Percentiles rank a stretch among this genome's conserved stretches.
phyloP scores from a whole-genome alignment of 179 eudicot genomes.

The Corrigiola litoralis region DNA sequence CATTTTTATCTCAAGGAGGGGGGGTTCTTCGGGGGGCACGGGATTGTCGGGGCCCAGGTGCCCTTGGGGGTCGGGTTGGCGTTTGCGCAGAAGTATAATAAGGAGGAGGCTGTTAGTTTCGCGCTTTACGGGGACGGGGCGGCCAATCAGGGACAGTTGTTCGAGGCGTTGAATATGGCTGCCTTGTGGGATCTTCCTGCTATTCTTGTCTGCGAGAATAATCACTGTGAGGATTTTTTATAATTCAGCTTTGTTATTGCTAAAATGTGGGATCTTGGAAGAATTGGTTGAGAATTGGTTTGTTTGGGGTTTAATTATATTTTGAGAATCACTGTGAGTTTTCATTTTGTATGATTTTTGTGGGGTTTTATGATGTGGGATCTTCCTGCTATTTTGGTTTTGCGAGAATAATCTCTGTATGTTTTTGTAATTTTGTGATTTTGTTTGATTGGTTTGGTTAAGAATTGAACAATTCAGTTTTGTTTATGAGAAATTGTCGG shows the following conservation, averaged over 20 bases:
- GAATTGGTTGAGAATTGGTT: not conserved
- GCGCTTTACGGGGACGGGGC: constrained; percentile 96
- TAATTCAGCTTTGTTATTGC: not conserved
- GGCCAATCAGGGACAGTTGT: constrained; percentile 91
- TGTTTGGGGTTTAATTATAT: no score
- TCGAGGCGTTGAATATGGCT: constrained; percentile 94
- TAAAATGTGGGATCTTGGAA: not conserved
- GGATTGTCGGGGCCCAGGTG: constrained; percentile 90
- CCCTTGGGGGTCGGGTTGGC: constrained; percentile 88
- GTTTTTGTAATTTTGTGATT: no score
- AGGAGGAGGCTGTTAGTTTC: constrained; percentile 75
- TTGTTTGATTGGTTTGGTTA: no score
- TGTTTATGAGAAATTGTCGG: no score
- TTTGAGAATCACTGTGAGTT: no score
- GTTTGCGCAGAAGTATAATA: constrained; percentile 84
- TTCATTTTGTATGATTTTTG: no score
- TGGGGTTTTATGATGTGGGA: no score
- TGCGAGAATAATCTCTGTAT: no score
- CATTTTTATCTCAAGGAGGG: constrained; percentile 74
- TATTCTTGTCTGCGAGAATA: constrained; percentile 84
- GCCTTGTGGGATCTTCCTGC: constrained; percentile 97
- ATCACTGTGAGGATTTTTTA: constrained; percentile 58
- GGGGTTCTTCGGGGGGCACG: constrained; percentile 90
- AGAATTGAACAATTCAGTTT: no score
- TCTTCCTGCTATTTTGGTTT: no score